A percentile compares a stretch with the other conserved stretches of the same genome.
Conservation (phyloP, 2,329 filamentous ascomycete species). For the Bertia moriformis region DNA sequence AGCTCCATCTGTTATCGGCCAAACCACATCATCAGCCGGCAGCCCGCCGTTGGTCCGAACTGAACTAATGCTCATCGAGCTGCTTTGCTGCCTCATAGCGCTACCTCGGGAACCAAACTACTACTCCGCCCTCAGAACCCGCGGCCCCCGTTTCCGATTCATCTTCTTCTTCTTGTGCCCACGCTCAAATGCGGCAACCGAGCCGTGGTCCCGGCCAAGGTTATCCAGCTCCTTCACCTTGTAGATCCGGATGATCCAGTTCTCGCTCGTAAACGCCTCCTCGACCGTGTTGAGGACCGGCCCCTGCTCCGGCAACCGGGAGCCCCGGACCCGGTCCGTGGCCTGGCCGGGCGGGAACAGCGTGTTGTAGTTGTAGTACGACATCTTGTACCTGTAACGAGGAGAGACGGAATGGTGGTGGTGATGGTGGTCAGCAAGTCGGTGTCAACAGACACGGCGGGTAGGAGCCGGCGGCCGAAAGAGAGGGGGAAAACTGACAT, state of each 20-base stretch:
- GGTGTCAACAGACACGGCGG: background rate
- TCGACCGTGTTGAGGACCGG: constrained; percentile 80
- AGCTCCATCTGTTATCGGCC: too few relatives aligned
- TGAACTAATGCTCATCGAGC: background rate
- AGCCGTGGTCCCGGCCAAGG: constrained; percentile 72
- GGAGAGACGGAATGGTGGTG: constrained; percentile 11
- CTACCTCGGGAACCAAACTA: constrained; percentile 3
- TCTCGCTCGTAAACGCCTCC: constrained; percentile 96
- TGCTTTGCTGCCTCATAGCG: background rate
- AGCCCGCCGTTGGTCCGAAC: background rate
- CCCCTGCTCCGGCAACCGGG: constrained; percentile 66
- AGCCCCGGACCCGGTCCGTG: constrained; percentile 73
- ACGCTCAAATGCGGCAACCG: constrained; percentile 56
- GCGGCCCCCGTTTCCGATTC: constrained; percentile 56
- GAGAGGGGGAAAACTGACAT: constrained; percentile 52
- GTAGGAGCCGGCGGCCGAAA: background rate
- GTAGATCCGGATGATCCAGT: constrained; percentile 99
- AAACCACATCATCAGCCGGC: too few relatives aligned
- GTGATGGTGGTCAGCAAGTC: background rate
- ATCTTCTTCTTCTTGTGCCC: constrained; percentile 75
- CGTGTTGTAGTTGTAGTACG: constrained; percentile 90
- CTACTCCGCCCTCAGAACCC: constrained; percentile 60
- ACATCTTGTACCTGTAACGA: constrained; percentile 99
- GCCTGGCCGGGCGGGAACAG: constrained; percentile 89
- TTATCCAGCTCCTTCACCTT: constrained; percentile 99